Conservation (phyloP, 441 rosid species). For the Populus hybrid region DNA sequence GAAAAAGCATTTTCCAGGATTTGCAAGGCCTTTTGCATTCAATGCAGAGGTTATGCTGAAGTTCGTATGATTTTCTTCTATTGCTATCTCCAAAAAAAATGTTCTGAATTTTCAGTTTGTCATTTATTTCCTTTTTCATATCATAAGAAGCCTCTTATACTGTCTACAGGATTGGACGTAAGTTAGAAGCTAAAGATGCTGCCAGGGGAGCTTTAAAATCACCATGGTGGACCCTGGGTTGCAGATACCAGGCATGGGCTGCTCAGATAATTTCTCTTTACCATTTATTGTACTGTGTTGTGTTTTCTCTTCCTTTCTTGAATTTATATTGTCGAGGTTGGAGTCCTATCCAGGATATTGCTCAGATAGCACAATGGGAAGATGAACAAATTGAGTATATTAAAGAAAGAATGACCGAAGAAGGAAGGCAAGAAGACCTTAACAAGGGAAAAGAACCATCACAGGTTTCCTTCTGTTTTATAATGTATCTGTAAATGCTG, state of each 20-base stretch:
- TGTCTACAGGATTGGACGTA: conserved; percentile 60
- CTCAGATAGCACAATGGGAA: conserved; percentile 71
- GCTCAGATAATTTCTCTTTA: neutral
- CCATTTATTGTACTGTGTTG: neutral
- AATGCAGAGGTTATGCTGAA: conserved; percentile 70
- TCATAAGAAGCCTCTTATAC: conserved; percentile 5
- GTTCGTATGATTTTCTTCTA: conserved; percentile 42
- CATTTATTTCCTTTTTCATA: neutral
- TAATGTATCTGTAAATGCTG: neutral
- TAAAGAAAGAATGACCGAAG: conserved; percentile 61
- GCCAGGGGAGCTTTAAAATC: conserved; percentile 88
- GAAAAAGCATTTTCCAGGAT: conserved; percentile 77
- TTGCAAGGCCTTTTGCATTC: conserved; percentile 78
- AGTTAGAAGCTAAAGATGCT: conserved; percentile 78
- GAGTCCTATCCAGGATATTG: conserved; percentile 55
- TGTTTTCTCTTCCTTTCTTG: neutral
- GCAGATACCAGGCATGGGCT: conserved; percentile 55
- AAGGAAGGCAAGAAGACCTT: conserved; percentile 61
- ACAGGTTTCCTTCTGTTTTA: conserved; percentile 41
- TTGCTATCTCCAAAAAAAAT: conserved; percentile 1
- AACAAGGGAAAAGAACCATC: conserved; percentile 64
- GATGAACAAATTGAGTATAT: conserved; percentile 67
- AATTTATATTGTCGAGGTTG: neutral
- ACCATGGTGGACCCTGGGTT: conserved; percentile 97
- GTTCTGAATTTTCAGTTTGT: conserved; percentile 9